Evolutionary conservation across 805 yeast genomes (phyloP).

Genomic region (Metschnikowia similis): DNA sequence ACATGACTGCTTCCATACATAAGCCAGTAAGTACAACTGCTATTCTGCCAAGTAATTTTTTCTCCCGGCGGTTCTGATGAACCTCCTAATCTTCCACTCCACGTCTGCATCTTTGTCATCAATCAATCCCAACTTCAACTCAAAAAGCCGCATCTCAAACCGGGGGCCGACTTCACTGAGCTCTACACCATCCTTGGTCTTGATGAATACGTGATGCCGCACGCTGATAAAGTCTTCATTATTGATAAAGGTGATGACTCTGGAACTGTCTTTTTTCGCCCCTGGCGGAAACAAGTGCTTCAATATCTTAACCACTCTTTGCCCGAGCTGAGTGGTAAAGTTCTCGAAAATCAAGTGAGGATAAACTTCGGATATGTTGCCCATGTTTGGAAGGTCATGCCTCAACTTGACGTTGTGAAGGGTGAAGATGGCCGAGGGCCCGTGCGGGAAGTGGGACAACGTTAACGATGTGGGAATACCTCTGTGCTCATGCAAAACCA

Average conservation of each 20-base stretch:
- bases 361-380: constrained; percentile 84
- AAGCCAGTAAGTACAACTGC: background rate
- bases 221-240: constrained; percentile 89
- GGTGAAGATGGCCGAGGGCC: constrained; percentile 93
- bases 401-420: constrained; percentile 90
- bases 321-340: constrained; percentile 75
- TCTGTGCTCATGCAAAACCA: constrained; percentile 91
- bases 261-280: constrained; percentile 80
- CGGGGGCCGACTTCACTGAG: constrained; percentile 98
- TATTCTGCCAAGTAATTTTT: constrained; percentile 69
- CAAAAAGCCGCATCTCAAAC: constrained; percentile 92
- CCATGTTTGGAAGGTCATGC: constrained; percentile 83
- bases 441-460: constrained; percentile 93
- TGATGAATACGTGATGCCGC: constrained; percentile 91
- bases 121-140: constrained; percentile 80
- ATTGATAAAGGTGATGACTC: constrained; percentile 92
- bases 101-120: constrained; percentile 96
- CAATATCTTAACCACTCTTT: constrained; percentile 72
- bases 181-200: constrained; percentile 84
- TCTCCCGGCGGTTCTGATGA: constrained; percentile 91
- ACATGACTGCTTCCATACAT: background rate
- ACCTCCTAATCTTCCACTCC: constrained; percentile 95
- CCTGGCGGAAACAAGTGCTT: constrained; percentile 96
- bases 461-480: constrained; percentile 97
- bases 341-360: constrained; percentile 94